Evolutionary conservation across 306 rosid species (phyloP).

Genomic region (Trifolium subterraneum): DNA sequence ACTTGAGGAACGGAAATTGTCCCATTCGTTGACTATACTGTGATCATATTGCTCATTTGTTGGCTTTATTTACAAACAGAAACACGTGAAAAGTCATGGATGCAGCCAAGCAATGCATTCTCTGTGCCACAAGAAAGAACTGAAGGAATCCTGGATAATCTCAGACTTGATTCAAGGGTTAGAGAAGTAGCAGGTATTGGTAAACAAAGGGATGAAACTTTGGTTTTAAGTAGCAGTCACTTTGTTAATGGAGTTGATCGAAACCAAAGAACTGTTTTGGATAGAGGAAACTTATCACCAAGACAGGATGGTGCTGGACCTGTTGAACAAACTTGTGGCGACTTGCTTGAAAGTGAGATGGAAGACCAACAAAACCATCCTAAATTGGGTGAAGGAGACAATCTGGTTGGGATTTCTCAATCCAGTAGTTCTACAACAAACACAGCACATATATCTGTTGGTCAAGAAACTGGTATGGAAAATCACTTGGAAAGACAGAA

Average conservation of each 20-base stretch:
- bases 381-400: slow-evolving; percentile 38
- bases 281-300: slow-evolving; percentile 40
- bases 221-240: slow-evolving; percentile 34
- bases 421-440: slow-evolving; percentile 39
- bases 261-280: slow-evolving; percentile 34
- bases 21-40: slow-evolving; percentile 4
- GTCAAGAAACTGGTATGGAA: slow-evolving; percentile 36
- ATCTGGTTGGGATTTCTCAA: slow-evolving; percentile 25
- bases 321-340: slow-evolving; percentile 22
- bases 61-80: slow-evolving; percentile 50
- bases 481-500: slow-evolving; percentile 31
- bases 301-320: slow-evolving; percentile 33
- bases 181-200: slow-evolving; percentile 36
- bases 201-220: slow-evolving; percentile 35
- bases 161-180: slow-evolving; percentile 41
- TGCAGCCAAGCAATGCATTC: slow-evolving; percentile 22
- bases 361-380: slow-evolving; percentile 40
- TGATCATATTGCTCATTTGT: slow-evolving; percentile 19
- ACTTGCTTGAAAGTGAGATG: slow-evolving; percentile 37
- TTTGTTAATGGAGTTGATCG: slow-evolving; percentile 31
- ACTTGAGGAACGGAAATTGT: neutral
- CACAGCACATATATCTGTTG: slow-evolving; percentile 29
- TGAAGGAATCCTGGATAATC: slow-evolving; percentile 56
- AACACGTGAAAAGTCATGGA: slow-evolving; percentile 35
- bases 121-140: slow-evolving; percentile 51